phyloP scores from a whole-genome alignment of 1,284 basidiomycete genomes.

The Tilletia walkeri region DNA sequence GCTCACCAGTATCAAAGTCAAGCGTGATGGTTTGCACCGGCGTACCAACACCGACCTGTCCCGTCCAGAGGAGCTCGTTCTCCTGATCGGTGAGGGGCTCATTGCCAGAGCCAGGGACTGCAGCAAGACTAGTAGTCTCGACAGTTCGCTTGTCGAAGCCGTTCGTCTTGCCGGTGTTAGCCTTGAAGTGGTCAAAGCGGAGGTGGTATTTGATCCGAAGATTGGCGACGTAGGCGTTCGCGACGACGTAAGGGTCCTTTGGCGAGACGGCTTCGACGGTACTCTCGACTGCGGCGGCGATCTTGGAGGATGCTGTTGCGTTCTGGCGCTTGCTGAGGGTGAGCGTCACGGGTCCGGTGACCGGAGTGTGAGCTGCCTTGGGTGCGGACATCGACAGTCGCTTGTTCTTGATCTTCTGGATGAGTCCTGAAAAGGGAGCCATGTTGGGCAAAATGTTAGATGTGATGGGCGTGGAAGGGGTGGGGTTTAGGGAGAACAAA shows the following conservation, averaged over 20 bases:
- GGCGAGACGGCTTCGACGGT: neutral
- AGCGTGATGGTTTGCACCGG: constrained; percentile 17
- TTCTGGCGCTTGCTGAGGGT: constrained; percentile 10
- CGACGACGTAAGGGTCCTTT: neutral
- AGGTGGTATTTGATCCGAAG: constrained; percentile 13
- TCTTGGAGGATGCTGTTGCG: neutral
- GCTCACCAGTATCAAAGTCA: constrained; percentile 15
- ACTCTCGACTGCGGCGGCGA: neutral
- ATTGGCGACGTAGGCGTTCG: neutral
- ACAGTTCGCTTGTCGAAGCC: constrained; percentile 1
- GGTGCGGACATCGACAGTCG: neutral
- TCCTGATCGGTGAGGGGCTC: constrained; percentile 18
- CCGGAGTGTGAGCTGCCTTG: neutral
- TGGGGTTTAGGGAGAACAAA: neutral
- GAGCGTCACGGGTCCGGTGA: neutral
- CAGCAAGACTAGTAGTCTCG: neutral
- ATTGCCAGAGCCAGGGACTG: neutral
- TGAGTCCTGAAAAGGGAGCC: neutral
- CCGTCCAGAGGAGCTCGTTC: constrained; percentile 19
- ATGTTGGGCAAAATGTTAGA: neutral
- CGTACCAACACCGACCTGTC: constrained; percentile 15
- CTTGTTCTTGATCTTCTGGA: neutral
- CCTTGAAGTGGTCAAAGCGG: constrained; percentile 19
- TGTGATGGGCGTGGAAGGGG: neutral
- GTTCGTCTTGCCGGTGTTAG: constrained; percentile 18